These are phyloP conservation scores for Kwoniella sp. DNA, from an alignment of 768 basidiomycete genomes.

Conservation along the genomic window DNA sequence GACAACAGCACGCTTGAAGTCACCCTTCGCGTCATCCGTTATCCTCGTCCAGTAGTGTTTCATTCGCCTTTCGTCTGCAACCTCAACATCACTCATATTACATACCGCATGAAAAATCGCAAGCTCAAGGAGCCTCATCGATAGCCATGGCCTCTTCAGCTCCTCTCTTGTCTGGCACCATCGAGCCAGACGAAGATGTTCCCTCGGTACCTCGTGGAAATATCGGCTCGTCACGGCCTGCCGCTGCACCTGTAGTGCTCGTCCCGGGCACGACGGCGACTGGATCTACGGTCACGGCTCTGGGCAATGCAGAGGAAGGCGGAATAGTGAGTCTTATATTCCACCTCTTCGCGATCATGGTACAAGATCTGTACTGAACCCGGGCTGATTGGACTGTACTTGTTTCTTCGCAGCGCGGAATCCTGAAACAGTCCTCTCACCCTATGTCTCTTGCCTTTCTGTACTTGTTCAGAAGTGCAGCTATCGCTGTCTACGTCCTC, in stretches of 20 bases:
- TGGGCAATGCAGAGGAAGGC: conserved; percentile 71
- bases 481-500: conserved; percentile 90
- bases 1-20: not conserved
- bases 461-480: conserved; percentile 81
- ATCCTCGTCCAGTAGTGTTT: not conserved
- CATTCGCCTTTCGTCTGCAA: not conserved
- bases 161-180: conserved; percentile 70
- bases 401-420: conserved; percentile 33
- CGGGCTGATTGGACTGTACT: too few relatives aligned
- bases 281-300: conserved; percentile 57
- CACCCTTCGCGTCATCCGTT: conserved; percentile 9
- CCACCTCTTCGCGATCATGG: conserved; percentile 60
- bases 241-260: conserved; percentile 53
- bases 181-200: conserved; percentile 76
- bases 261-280: conserved; percentile 41
- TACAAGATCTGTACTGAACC: too few relatives aligned
- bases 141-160: conserved; percentile 53
- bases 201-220: conserved; percentile 43
- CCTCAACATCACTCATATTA: too few relatives aligned
- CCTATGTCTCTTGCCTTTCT: conserved; percentile 80
- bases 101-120: not conserved
- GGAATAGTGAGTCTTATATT: conserved; percentile 67
- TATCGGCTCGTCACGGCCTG: conserved; percentile 49
- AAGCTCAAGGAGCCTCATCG: not conserved
- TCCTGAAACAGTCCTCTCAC: conserved; percentile 54